Evolutionary conservation across 345 rosid species (phyloP), one percentile per base, ranked within the genome.

Genomic region (Euphorbia tirucalli): DNA sequence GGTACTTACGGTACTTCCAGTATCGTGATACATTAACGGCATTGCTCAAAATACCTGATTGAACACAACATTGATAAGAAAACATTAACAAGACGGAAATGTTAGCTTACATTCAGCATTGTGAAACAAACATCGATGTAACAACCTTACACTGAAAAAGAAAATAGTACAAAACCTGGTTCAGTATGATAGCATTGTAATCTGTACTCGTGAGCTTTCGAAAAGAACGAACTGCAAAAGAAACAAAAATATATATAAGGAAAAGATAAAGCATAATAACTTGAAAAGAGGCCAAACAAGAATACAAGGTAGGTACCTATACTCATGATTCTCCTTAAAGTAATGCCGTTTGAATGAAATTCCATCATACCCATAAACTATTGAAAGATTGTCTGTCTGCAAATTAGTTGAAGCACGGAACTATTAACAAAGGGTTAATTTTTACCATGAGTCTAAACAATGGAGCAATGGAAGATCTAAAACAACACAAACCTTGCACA

Each of bases 131-230:
- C 28, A 61, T 50, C 58, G 25, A 52, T 28, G 27, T 32, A 61
- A 72, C 14, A 70, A 16, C 16, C 55, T 52, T 70, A 65, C 31
- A 66, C 80, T 27, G 37, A 76, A 21, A 73, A 75, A 32, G 74
- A 70, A 48, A 79, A 82, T 30, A 46, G 77, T 16, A 31, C 2
- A 56, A n/a, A 30, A 94, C 97, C 97, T 85, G 88, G 75, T 68
- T 86, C 86, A 9, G 84, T 71, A 77, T 87, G 85, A 84, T 90
- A 92, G 80, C 97, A 85, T 7, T 74, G 89, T 62, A 92, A 76
- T 67, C 97, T 87, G 72, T 78, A 92, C 65, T 85, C 86, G 81
- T 90, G 99, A 28, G 79, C 88, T 83, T 85, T 90, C 1, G 96
- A 74, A 8, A 90, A 82, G 75, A 86, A 80, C 60, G 82, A 83